Conservation (phyloP, 345 rosid species). For the Durio zibethinus region DNA sequence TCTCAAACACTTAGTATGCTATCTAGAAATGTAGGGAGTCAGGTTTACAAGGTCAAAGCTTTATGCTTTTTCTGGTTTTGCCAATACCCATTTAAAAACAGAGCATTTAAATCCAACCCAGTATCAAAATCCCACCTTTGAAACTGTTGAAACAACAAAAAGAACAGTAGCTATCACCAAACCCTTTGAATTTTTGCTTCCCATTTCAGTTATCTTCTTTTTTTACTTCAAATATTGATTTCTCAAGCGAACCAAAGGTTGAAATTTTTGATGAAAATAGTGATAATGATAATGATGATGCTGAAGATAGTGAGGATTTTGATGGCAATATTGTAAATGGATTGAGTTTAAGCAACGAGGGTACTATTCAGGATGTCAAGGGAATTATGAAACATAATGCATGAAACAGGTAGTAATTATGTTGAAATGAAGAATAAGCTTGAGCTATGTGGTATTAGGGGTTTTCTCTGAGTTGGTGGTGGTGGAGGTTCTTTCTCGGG, state of each 20-base stretch:
- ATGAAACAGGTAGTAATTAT: constrained; percentile 30
- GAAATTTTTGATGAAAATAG: background rate
- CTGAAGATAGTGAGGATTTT: constrained; percentile 26
- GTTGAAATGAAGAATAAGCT: constrained; percentile 49
- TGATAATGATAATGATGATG: constrained; percentile 21
- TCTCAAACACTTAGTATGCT: constrained; percentile 30
- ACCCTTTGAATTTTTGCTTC: constrained; percentile 5
- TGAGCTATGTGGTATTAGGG: constrained; percentile 52
- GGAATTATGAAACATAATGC: constrained; percentile 40
- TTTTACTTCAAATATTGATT: constrained; percentile 24
- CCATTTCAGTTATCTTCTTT: constrained; percentile 26
- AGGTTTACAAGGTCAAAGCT: constrained; percentile 24
- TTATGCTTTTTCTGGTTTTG: background rate
- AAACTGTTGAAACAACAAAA: background rate
- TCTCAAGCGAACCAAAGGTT: background rate
- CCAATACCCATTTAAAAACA: constrained; percentile 10
- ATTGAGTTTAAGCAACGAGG: constrained; percentile 22
- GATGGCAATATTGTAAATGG: constrained; percentile 10
- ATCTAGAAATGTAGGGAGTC: constrained; percentile 27
- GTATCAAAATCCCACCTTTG: constrained; percentile 8
- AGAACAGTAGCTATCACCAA: background rate
- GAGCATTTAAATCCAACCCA: background rate
- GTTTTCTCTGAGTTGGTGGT: constrained; percentile 65
- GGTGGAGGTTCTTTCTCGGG: constrained; percentile 62
- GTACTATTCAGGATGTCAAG: constrained; percentile 37